Evolutionary conservation across 306 rosid species (phyloP), one percentile per base, ranked within the genome.

Genomic region (Fragaria iinumae): DNA sequence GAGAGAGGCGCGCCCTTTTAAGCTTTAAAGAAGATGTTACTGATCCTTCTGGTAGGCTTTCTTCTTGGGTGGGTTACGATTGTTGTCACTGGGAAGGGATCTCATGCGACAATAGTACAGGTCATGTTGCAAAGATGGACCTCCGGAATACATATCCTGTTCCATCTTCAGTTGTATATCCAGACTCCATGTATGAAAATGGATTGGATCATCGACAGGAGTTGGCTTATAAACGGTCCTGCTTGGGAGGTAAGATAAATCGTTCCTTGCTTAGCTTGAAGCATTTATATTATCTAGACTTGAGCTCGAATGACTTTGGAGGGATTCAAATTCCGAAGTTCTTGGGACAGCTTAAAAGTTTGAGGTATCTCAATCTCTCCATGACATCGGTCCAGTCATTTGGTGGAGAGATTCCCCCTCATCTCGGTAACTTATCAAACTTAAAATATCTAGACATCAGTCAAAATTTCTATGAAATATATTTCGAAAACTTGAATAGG

Each of bases 11-110:
- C 41, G 86, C 84, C 65, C 79, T 84, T 4, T 8, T 77, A 38
- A 77, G 75, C 71, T 87, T 81, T 74, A 87, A 71, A 77, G 36
- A 44, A 59, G 90, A 86, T 27, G 77, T 87, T 41, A 6, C 60
- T 7, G 88, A 86, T 81, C 86, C 80, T 17, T 23, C 9, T 0
- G 77, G 62, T 16, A 39, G 67, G 23, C 77, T 86, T 16, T 82
- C 69, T 17, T 86, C 84, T 3, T 81, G 90, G 86, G 71, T 20
- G 60, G 83, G 70, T 27, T 12, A 14, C 10, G 49, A 81, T 63
- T 79, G 86, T 56, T 86, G 84, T 74, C 76, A 81, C 12, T 86
- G 87, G 87, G 43, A 20, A 0, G 83, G 84, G 67, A 81, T 83
- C 32, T 34, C 14, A 2, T 83, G 87, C 52, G 79, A 81, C 13